Evolutionary conservation across 768 basidiomycete species (phyloP).

Genomic region (Boletellus sp.): DNA sequence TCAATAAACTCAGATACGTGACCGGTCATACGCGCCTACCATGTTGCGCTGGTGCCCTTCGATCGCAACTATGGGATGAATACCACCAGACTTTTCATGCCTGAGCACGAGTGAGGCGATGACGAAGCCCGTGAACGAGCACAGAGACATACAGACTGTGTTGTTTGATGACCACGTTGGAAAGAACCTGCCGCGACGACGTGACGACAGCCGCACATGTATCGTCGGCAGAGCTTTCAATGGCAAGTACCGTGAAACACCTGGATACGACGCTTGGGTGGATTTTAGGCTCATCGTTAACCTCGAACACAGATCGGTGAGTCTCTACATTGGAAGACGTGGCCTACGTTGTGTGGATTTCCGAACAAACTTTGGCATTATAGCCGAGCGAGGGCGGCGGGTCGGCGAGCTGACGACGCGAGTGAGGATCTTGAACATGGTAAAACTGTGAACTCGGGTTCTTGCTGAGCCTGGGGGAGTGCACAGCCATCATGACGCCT

Average conservation of each 20-base stretch:
- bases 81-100: constrained; percentile 51
- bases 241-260: constrained; percentile 61
- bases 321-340: not conserved
- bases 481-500: no score
- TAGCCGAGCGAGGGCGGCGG: not conserved
- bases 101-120: constrained; percentile 5
- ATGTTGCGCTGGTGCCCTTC: constrained; percentile 76
- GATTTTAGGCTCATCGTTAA: no score
- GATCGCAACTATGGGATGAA: constrained; percentile 75
- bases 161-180: constrained; percentile 87
- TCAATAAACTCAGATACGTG: not conserved
- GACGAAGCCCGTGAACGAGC: not conserved
- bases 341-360: not conserved
- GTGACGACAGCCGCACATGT: constrained; percentile 87
- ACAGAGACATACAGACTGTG: constrained; percentile 31
- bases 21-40: constrained; percentile 34
- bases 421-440: constrained; percentile 1
- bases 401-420: not conserved
- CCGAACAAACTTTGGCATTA: not conserved
- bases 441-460: no score
- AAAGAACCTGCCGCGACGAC: constrained; percentile 63
- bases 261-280: constrained; percentile 2
- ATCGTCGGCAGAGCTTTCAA: constrained; percentile 93
- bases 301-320: not conserved
- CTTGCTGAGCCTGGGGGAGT: no score